Base-by-base conservation (phyloP, 495 filamentous ascomycete species). In the Podospora pseudopauciseta region DNA sequence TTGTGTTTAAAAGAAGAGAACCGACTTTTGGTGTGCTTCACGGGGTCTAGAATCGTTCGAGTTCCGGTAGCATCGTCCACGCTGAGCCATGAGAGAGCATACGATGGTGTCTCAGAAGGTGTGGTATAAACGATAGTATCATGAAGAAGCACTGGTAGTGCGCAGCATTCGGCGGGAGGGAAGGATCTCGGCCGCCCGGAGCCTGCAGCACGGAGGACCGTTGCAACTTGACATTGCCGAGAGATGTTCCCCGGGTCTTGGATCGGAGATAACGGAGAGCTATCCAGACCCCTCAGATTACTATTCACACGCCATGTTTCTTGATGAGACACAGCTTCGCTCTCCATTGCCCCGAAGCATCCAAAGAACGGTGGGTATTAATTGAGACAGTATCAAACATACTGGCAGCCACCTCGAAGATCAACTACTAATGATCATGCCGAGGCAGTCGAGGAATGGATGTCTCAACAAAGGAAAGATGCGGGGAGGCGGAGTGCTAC, bases 161-260 rank as follows among this genome's bases (percentile, higher is more conserved):
- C 20, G 32, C 32, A 60, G 18, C 57, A 19, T 27, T 66, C 71
- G 71, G 71, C 20, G 65, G 62, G 60, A 69, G 20, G 69, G 71
- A 71, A 69, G 61, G 60, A 61, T 64, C 44, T 69, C 71, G 68
- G 71, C 39, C 65, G 65, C 26, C 69, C 69, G 69, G 66, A 73
- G 55, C 4, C n/a, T 39, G 44, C 15, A 20, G 15, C 18, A 54
- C 60, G 60, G 13, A 49, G 66, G 19, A 57, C 39, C 58, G 65
- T n/a, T 53, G 58, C 39, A 34, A 63, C 60, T 39, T 44, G 32
- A n/a, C 23, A 34, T 63, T 61, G 59, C 59, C 59, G 59, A 6
- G 39, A 49, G 39, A 9, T 49, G 39, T 16, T 49, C 39, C 15
- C 39, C 13, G 39, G 39, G 39, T 6, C 9, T 49, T 49, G 9